Evolutionary conservation across 176 grass and related monocot genomes (phyloP).

Genomic region (Chloris gayana): DNA sequence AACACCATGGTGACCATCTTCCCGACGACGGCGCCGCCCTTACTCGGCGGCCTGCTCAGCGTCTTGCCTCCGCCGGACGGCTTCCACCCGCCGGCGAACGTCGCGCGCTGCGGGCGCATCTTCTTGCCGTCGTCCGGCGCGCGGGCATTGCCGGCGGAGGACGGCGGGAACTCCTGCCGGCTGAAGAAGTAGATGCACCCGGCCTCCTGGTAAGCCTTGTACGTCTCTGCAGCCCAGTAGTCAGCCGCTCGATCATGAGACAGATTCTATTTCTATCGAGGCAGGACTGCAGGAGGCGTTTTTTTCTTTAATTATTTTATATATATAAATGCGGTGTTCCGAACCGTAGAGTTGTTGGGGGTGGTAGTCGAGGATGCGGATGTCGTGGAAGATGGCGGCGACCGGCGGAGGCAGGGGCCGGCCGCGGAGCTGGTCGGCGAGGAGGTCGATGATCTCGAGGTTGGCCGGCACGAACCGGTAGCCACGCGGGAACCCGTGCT

Average conservation of each 20-base stretch:
- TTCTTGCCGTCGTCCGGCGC: background rate
- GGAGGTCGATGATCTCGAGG: constrained; percentile 10
- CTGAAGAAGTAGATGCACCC: constrained; percentile 48
- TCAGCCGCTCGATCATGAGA: background rate
- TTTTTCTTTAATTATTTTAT: no score
- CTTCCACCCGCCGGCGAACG: constrained; percentile 23
- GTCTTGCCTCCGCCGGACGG: background rate
- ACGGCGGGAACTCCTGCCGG: background rate
- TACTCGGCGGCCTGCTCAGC: background rate
- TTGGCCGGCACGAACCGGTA: background rate
- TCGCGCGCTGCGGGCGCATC: background rate
- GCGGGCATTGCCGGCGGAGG: background rate
- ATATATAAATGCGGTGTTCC: background rate
- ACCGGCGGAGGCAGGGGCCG: background rate
- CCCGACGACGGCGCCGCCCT: background rate
- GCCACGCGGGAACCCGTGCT: constrained; percentile 31
- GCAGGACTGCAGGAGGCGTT: no score
- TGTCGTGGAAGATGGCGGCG: constrained; percentile 2
- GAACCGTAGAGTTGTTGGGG: constrained; percentile 42
- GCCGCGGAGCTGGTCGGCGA: background rate
- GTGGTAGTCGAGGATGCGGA: constrained; percentile 29
- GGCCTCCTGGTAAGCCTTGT: constrained; percentile 9
- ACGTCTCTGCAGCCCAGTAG: background rate
- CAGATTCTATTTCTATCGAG: no score
- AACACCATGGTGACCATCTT: constrained; percentile 36